A percentile compares a stretch with the other conserved stretches of the same genome.
Evolutionary conservation across 148 eudicot genomes (phyloP).

Genomic region (Dysphania ambrosioides): DNA sequence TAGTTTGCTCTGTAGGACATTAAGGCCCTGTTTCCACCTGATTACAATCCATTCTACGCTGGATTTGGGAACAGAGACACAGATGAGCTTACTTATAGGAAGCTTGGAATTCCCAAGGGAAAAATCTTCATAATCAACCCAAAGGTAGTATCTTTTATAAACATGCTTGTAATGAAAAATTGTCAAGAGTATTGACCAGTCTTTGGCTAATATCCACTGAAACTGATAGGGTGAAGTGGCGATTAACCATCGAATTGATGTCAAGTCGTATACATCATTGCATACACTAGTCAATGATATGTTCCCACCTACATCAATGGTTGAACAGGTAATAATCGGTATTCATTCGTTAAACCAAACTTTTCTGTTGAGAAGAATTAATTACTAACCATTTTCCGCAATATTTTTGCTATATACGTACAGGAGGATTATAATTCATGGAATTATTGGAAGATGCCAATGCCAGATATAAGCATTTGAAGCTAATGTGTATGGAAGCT

Average conservation of each 20-base stretch:
- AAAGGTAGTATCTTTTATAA: constrained; percentile 46
- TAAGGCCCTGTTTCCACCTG: constrained; percentile 89
- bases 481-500: background rate
- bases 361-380: background rate
- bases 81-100: constrained; percentile 91
- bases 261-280: constrained; percentile 82
- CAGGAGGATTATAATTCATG: constrained; percentile 96
- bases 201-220: background rate
- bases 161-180: background rate
- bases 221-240: constrained; percentile 91
- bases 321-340: constrained; percentile 59
- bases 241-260: constrained; percentile 67
- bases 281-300: constrained; percentile 95
- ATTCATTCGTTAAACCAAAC: background rate
- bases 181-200: background rate
- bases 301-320: constrained; percentile 95
- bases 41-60: constrained; percentile 95
- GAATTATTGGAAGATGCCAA: constrained; percentile 94
- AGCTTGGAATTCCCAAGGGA: constrained; percentile 94
- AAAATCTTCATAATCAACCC: constrained; percentile 97
- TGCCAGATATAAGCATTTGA: constrained; percentile 44
- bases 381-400: background rate
- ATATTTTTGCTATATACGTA: constrained; percentile 10
- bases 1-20: constrained; percentile 61
- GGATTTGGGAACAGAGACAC: constrained; percentile 99